A percentile compares a stretch with the other conserved stretches of the same genome.
Evolutionary conservation across 2,329 filamentous ascomycete species (phyloP).

Genomic region (Hypoxylon sp.): DNA sequence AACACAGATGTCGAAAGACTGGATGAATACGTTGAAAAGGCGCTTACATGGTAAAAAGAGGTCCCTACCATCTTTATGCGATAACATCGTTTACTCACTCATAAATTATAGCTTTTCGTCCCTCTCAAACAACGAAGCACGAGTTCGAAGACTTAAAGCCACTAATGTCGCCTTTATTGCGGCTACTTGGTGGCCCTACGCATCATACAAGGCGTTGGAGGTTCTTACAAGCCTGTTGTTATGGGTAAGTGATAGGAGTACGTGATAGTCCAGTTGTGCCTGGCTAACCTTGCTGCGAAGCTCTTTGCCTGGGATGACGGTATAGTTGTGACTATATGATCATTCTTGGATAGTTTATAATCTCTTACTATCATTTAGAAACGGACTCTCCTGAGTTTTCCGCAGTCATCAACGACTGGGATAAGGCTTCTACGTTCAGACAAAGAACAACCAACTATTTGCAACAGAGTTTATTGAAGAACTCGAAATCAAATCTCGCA

Average conservation of each 20-base stretch:
- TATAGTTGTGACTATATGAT: neutral
- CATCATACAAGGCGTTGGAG: conserved; percentile 28
- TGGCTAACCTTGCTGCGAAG: conserved; percentile 22
- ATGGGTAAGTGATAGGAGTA: conserved; percentile 28
- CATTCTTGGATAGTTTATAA: neutral
- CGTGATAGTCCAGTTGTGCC: neutral
- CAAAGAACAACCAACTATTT: conserved; percentile 31
- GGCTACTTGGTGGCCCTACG: conserved; percentile 41
- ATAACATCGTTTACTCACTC: neutral
- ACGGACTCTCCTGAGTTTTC: conserved; percentile 35
- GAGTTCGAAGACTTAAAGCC: conserved; percentile 21
- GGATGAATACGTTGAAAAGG: conserved; percentile 26
- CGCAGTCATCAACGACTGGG: conserved; percentile 27
- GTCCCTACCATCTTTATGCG: neutral
- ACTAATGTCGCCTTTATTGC: conserved; percentile 19
- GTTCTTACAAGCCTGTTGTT: conserved; percentile 21
- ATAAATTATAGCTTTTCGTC: conserved; percentile 17
- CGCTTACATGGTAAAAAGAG: conserved; percentile 15
- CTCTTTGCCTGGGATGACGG: conserved; percentile 41
- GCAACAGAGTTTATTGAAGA: conserved; percentile 20
- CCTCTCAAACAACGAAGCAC: conserved; percentile 1
- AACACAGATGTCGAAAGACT: conserved; percentile 32
- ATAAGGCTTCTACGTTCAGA: conserved; percentile 27
- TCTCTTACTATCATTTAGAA: conserved; percentile 23
- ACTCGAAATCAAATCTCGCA: neutral